A percentile compares a stretch with the other conserved stretches of the same genome.
These are phyloP conservation scores for Salpingoeca rosetta DNA, from an alignment of 78 protist species.

Conservation along the genomic window DNA sequence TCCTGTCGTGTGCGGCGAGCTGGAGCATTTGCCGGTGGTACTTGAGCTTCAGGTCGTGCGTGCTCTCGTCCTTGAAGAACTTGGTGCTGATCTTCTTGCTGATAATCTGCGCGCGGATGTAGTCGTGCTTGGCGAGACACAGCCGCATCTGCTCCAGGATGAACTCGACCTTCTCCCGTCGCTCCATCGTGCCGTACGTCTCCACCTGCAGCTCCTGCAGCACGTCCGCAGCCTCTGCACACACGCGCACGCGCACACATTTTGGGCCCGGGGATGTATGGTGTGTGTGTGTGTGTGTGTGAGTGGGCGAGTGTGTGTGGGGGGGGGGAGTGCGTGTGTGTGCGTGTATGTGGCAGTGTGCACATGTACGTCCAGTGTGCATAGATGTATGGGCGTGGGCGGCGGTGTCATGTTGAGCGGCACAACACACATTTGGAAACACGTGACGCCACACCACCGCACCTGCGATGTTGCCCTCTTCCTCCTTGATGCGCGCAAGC, in stretches of 20 bases:
- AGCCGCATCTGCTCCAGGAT: constrained; percentile 49
- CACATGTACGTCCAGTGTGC: no score
- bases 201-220: constrained; percentile 49
- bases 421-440: no score
- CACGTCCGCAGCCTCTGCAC: constrained; percentile 35
- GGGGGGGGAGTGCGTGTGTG: no score
- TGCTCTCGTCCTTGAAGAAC: neutral
- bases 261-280: no score
- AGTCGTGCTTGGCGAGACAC: constrained; percentile 24
- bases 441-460: no score
- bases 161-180: constrained; percentile 38
- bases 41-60: constrained; percentile 10
- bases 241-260: no score
- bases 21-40: constrained; percentile 5
- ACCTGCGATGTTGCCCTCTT: constrained; percentile 25
- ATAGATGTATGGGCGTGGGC: no score
- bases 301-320: no score
- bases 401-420: no score
- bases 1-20: constrained; percentile 12
- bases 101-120: constrained; percentile 23
- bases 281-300: no score
- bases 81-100: constrained; percentile 23
- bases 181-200: constrained; percentile 48
- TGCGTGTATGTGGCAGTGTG: no score
- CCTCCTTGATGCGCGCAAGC: constrained; percentile 25